These are phyloP conservation scores for Metschnikowia proteae DNA, from an alignment of 805 yeast genomes.

Conservation along the genomic window DNA sequence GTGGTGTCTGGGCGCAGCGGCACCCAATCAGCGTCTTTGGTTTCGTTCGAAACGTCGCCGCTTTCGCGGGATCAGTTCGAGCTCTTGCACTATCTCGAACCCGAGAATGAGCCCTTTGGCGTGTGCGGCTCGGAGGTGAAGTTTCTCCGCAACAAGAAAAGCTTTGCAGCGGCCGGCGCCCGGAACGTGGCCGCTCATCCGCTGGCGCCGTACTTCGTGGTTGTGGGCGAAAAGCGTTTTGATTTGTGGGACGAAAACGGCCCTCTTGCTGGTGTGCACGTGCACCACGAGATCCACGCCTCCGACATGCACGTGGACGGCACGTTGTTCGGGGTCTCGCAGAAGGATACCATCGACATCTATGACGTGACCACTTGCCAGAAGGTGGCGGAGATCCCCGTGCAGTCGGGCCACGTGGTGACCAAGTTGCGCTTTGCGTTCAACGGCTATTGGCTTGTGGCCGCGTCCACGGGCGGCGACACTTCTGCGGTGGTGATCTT, in stretches of 20 bases:
- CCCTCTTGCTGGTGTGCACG: conserved; percentile 10
- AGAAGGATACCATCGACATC: conserved; percentile 30
- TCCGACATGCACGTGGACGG: conserved; percentile 49
- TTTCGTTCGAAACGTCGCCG: not conserved
- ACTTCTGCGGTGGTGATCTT: conserved; percentile 33
- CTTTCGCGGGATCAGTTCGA: not conserved
- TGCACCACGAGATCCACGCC: conserved; percentile 14
- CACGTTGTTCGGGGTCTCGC: conserved; percentile 35
- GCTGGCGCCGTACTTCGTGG: conserved; percentile 14
- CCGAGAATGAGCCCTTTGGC: conserved; percentile 6
- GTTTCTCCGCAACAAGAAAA: conserved; percentile 1
- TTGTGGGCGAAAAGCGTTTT: conserved; percentile 12
- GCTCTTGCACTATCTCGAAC: not conserved
- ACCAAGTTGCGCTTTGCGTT: conserved; percentile 47
- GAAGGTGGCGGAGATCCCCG: conserved; percentile 29
- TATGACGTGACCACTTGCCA: conserved; percentile 38
- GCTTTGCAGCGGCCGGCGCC: not conserved
- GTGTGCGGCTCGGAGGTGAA: conserved; percentile 7
- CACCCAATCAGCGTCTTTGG: not conserved
- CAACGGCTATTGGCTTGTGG: conserved; percentile 63
- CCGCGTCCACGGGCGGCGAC: conserved; percentile 19
- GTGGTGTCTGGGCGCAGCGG: not conserved
- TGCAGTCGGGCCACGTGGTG: conserved; percentile 19
- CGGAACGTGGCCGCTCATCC: conserved; percentile 14
- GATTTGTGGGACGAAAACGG: conserved; percentile 8